Conservation (phyloP, 2,329 filamentous ascomycete species). For the Tolypocladium tundrense region DNA sequence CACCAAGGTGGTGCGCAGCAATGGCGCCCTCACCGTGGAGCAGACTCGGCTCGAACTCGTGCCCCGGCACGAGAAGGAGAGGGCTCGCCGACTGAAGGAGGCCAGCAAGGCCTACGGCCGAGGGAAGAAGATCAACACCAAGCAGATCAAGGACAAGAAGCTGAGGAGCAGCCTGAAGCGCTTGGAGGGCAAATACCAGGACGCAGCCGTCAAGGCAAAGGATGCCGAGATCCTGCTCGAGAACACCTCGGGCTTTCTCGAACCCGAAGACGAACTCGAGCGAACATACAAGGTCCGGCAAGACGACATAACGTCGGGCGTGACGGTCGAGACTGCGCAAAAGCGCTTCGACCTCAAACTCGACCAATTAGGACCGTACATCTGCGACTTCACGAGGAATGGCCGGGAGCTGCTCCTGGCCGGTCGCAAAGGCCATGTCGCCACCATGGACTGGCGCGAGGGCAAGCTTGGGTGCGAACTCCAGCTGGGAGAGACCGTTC, state of each 20-base stretch:
- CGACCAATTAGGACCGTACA: slow-evolving; percentile 74
- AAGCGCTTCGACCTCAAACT: slow-evolving; percentile 88
- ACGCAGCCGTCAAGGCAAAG: slow-evolving; percentile 74
- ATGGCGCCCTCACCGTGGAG: slow-evolving; percentile 42
- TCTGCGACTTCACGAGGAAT: slow-evolving; percentile 81
- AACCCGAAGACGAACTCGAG: slow-evolving; percentile 81
- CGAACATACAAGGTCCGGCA: slow-evolving; percentile 88
- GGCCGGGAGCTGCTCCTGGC: slow-evolving; percentile 77
- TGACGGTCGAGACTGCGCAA: slow-evolving; percentile 76
- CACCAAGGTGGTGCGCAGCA: slow-evolving; percentile 28
- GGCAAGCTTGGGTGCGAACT: slow-evolving; percentile 87
- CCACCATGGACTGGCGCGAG: slow-evolving; percentile 91
- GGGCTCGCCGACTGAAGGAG: slow-evolving; percentile 41
- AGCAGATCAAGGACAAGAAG: slow-evolving; percentile 79
- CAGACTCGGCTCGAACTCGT: slow-evolving; percentile 40
- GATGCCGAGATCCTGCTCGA: slow-evolving; percentile 93
- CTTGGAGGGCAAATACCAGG: slow-evolving; percentile 74
- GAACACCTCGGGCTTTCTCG: slow-evolving; percentile 74
- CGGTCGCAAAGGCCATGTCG: slow-evolving; percentile 87
- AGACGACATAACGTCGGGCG: slow-evolving; percentile 65
- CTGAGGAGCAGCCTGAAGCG: slow-evolving; percentile 67
- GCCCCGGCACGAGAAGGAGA: slow-evolving; percentile 39
- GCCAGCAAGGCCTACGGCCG: slow-evolving; percentile 76
- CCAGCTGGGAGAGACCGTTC: slow-evolving; percentile 80
- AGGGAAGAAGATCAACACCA: slow-evolving; percentile 63